Base-by-base conservation (phyloP, 495 filamentous ascomycete species). In the Annulohypoxylon stygium region DNA sequence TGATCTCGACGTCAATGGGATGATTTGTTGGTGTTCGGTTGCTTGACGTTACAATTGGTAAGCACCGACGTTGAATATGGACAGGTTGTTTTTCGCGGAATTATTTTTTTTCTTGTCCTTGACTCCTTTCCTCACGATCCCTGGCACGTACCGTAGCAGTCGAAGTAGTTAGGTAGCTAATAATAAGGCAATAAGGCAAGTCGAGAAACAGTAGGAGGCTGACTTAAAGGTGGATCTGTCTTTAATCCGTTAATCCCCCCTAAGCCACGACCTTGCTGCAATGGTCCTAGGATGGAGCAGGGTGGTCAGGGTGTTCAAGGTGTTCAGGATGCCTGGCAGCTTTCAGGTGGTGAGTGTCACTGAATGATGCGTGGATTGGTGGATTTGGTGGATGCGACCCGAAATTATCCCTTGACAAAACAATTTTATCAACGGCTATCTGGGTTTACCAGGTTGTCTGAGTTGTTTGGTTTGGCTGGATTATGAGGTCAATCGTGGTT, bases 91-190 rank as follows among this genome's bases (percentile, higher is more conserved):
- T 37, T 37, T 61, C 61, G 69, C 30, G 16, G 50, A 72, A 67
- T 60, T 73, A 50, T 67, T 67, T 68, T 65, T 73, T 73, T 58
- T 60, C 20, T 48, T 23, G 2, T 30, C 30, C 54, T 37, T 25
- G 64, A 39, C 70, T 67, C 70, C 70, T 73, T 68, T 73, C 59
- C 54, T 73, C 59, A 73, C 60, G 70, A 73, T 73, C 70, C 65
- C 70, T 73, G 70, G 51, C n/a, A 48, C 47, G 30, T 18, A 55
- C 48, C 48, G 70, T 63, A 65, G 53, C 23, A 60, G 53, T 23
- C 33, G 33, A 58, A 53, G 20, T 6, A 53, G 48, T 30, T 30
- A 30, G 30, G 30, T 30, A 30, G 30, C 5, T 30, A 30, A 30
- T 23, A 23, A 23, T 23, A 23, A 23, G 20, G 20, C 20, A 23